These are phyloP conservation scores for Hondaea fermentalgiana DNA, from an alignment of 108 stramenopile genomes.

Conservation along the genomic window DNA sequence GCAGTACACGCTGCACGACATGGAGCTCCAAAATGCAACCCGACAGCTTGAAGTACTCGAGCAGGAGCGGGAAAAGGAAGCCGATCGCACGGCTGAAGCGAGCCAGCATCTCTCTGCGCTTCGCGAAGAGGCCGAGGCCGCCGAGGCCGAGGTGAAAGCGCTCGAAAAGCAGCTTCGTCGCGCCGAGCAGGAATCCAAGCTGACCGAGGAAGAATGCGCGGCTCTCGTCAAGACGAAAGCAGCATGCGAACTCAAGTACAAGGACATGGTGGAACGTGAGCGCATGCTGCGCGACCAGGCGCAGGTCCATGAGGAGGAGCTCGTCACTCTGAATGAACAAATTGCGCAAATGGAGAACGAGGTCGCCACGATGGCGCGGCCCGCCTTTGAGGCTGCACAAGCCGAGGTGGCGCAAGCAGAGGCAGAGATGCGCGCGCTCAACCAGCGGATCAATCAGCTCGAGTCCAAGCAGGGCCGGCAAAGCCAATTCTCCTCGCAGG, in stretches of 20 bases:
- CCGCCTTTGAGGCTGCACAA: conserved; percentile 49
- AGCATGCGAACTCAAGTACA: conserved; percentile 3
- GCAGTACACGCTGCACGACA: conserved; percentile 89
- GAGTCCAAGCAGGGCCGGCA: conserved; percentile 85
- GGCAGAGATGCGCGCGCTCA: conserved; percentile 51
- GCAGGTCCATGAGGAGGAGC: conserved; percentile 55
- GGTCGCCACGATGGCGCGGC: conserved; percentile 49
- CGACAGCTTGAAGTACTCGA: conserved; percentile 67
- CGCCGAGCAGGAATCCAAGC: neutral
- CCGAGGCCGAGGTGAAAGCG: neutral
- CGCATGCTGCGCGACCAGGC: neutral
- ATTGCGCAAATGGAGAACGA: conserved; percentile 59
- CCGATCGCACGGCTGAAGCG: conserved; percentile 34
- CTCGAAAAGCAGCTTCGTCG: neutral
- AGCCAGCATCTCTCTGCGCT: conserved; percentile 17
- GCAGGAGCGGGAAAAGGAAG: conserved; percentile 54
- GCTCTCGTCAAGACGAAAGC: neutral
- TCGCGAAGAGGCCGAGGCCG: conserved; percentile 14
- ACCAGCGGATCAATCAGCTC: conserved; percentile 61
- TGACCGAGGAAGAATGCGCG: neutral
- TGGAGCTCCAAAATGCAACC: conserved; percentile 63
- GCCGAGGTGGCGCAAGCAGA: conserved; percentile 38
- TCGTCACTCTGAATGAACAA: conserved; percentile 55
- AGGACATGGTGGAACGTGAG: conserved; percentile 3
- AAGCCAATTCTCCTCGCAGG: conserved; percentile 66